A percentile compares a stretch with the other conserved stretches of the same genome.
Conservation (phyloP, 352 stramenopile genomes). For the Phytophthora fragariae region DNA sequence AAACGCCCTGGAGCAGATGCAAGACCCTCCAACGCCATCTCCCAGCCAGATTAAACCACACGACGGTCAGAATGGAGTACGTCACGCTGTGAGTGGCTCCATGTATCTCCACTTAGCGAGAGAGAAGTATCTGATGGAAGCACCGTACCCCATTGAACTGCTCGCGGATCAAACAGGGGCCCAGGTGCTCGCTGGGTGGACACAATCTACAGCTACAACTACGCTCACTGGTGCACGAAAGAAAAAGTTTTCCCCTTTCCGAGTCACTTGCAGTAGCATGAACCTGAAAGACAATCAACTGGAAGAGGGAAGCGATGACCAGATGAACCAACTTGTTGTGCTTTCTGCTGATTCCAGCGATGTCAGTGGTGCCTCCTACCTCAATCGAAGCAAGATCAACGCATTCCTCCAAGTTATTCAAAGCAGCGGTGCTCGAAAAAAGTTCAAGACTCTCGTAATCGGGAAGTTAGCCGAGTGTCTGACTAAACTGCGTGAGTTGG, state of each 20-base stretch:
- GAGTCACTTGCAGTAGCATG: constrained; percentile 16
- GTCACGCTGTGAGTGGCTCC: constrained; percentile 13
- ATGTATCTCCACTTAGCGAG: constrained; percentile 53
- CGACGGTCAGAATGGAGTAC: background rate
- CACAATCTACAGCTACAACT: background rate
- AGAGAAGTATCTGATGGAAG: constrained; percentile 54
- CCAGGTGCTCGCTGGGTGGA: constrained; percentile 45
- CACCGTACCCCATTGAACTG: constrained; percentile 57
- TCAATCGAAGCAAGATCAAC: constrained; percentile 74
- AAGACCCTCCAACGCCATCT: constrained; percentile 14
- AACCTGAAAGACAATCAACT: constrained; percentile 33
- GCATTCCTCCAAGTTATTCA: constrained; percentile 65
- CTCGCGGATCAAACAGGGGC: constrained; percentile 51
- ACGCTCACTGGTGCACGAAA: constrained; percentile 8
- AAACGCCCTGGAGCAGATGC: constrained; percentile 55
- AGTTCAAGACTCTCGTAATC: constrained; percentile 57
- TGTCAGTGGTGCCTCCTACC: constrained; percentile 49
- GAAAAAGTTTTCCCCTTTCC: constrained; percentile 53
- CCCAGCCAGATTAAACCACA: constrained; percentile 1
- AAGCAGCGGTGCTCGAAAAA: constrained; percentile 45
- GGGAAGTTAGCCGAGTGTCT: constrained; percentile 57
- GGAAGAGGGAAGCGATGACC: constrained; percentile 17
- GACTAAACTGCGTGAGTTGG: constrained; percentile 51
- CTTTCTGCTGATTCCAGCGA: constrained; percentile 50
- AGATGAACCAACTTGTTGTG: constrained; percentile 24